phyloP scores from a whole-genome alignment of 192 early-diverging fungal species.

The Rhizophagus prolifer region DNA sequence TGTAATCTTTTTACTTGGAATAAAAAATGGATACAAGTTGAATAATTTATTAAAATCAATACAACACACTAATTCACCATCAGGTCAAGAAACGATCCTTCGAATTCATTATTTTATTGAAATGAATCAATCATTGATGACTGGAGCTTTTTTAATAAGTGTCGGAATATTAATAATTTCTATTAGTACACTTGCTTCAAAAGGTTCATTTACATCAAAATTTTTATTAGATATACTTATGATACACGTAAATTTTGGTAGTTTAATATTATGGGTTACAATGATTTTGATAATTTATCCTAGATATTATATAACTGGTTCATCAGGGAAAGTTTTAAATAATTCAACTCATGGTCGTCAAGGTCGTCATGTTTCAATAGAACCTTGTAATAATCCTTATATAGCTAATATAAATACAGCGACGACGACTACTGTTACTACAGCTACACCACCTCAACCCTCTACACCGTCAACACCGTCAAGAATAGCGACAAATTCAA shows the following conservation, averaged over 20 bases:
- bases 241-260: neutral
- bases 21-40: neutral
- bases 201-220: neutral
- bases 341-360: neutral
- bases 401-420: too few relatives aligned
- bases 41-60: neutral
- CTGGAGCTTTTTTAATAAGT: neutral
- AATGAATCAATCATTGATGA: neutral
- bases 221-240: neutral
- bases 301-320: slow-evolving; percentile 20
- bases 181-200: neutral
- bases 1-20: neutral
- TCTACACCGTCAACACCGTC: too few relatives aligned
- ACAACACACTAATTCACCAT: neutral
- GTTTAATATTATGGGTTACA: neutral
- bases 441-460: too few relatives aligned
- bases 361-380: too few relatives aligned
- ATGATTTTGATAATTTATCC: slow-evolving; percentile 26
- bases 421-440: too few relatives aligned
- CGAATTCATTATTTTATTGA: slow-evolving; percentile 16
- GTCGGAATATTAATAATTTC: neutral
- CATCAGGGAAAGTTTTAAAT: neutral
- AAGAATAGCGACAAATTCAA: too few relatives aligned
- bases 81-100: neutral
- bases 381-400: neutral